Conservation (phyloP, 2,329 filamentous ascomycete species). For the Pyricularia sp. region DNA sequence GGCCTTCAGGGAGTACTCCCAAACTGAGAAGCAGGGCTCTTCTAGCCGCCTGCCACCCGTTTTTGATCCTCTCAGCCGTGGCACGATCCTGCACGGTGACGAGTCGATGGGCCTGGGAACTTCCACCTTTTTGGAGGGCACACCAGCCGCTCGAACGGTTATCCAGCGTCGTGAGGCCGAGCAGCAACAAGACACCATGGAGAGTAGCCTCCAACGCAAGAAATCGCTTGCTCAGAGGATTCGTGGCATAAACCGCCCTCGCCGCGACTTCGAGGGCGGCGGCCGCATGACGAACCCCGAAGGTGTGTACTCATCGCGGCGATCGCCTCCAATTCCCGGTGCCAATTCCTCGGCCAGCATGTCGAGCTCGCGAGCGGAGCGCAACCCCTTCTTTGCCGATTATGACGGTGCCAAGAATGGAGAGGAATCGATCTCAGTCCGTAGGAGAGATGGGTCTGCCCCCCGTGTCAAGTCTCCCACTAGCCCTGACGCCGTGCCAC, state of each 20-base stretch:
- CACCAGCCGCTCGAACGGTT: conserved; percentile 72
- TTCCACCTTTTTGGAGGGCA: conserved; percentile 90
- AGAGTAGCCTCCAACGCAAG: conserved; percentile 68
- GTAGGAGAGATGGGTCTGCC: conserved; percentile 23
- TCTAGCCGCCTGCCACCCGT: conserved; percentile 33
- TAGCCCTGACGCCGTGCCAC: conserved; percentile 44
- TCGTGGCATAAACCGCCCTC: conserved; percentile 66
- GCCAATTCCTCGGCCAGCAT: conserved; percentile 16
- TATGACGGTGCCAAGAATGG: conserved; percentile 53
- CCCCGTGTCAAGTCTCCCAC: conserved; percentile 36
- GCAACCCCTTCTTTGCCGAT: conserved; percentile 78
- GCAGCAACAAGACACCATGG: conserved; percentile 44
- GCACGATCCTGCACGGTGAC: conserved; percentile 72
- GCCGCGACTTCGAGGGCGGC: conserved; percentile 48
- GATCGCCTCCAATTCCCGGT: conserved; percentile 27
- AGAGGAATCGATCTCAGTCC: conserved; percentile 40
- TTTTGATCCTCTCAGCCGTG: conserved; percentile 60
- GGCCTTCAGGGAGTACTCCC: conserved; percentile 65
- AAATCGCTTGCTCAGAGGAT: conserved; percentile 92
- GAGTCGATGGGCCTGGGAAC: conserved; percentile 79
- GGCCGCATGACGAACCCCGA: conserved; percentile 52
- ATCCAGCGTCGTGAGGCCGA: conserved; percentile 69
- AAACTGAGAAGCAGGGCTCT: conserved; percentile 19
- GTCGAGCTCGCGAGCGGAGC: conserved; percentile 31
- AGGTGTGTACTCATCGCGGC: conserved; percentile 27